Base-by-base conservation (phyloP, 345 rosid species). In the Corchorus olitorius region DNA sequence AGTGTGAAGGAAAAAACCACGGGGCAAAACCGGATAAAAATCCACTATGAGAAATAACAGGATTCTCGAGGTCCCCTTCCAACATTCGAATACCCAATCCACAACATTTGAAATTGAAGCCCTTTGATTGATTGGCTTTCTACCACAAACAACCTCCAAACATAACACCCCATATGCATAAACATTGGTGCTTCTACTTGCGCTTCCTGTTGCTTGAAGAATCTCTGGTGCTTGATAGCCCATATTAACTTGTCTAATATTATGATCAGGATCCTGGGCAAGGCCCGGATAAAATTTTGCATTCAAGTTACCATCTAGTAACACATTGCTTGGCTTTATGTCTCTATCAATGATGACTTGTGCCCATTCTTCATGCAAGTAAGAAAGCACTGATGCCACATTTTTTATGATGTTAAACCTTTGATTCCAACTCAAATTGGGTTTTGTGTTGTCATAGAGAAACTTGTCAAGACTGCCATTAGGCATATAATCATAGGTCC, bases 281-380 rank as follows among this genome's bases (percentile, higher is more conserved):
- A 89, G 92, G 43, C 97, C 96, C 46, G 91, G 91, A 41, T 91
- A 96, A 0, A 93, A 80, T 34, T 88, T 76, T 0, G 87, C 92
- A 14, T 89, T 89, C 90, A 91, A 81, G 19, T 87, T 88, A 0
- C 82, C 78, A 8, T 89, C 92, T 67, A 92, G 83, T 72, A 92
- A 77, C 46, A 93, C 94, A 54, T 93, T 93, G 73, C 91, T 86
- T 2, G 97, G 84, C 84, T 91, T 93, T 41, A 91, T 79, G 35
- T 93, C 95, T n/a, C 95, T 84, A 37, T 89, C 94, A 50, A 91
- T 85, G 77, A 93, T 91, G 22, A 89, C 92, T 45, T 87, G 83
- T 60, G 82, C 91, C 91, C 92, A 89, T 43, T 86, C 93, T 79
- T 87, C 93, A 52, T 87, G 93, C 37, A 89, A 82, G 59, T 87